These are phyloP conservation scores for Penicillium paxilli DNA, from an alignment of 495 filamentous ascomycete genomes.

Conservation along the genomic window DNA sequence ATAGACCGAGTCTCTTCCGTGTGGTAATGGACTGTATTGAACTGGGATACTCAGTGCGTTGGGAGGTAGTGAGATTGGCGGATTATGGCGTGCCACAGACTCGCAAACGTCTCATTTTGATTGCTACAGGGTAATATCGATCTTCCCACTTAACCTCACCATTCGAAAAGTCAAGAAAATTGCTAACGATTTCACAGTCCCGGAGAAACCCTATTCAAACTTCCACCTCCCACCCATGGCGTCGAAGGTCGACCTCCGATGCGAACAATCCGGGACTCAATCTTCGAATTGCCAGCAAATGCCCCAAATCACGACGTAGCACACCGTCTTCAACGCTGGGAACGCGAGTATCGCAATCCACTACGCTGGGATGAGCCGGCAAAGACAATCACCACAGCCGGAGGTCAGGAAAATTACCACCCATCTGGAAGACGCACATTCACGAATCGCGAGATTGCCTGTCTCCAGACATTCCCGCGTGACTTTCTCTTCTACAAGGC, in stretches of 20 bases:
- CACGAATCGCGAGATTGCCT: slow-evolving; percentile 72
- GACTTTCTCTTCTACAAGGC: slow-evolving; percentile 56
- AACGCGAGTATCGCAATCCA: slow-evolving; percentile 7
- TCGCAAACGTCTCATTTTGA: slow-evolving; percentile 67
- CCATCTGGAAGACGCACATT: slow-evolving; percentile 66
- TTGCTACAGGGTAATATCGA: slow-evolving; percentile 68
- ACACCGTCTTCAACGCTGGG: slow-evolving; percentile 18
- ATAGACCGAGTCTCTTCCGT: slow-evolving; percentile 54
- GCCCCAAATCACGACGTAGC: slow-evolving; percentile 49
- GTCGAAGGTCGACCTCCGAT: slow-evolving; percentile 30
- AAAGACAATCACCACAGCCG: slow-evolving; percentile 67
- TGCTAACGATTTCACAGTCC: slow-evolving; percentile 49
- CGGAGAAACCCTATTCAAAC: slow-evolving; percentile 70
- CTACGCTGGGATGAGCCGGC: slow-evolving; percentile 53
- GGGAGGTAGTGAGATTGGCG: slow-evolving; percentile 50
- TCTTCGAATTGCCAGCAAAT: slow-evolving; percentile 41
- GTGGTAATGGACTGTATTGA: slow-evolving; percentile 65
- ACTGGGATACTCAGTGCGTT: slow-evolving; percentile 69
- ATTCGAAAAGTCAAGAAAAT: no score
- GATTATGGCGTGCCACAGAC: slow-evolving; percentile 63
- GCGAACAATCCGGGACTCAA: slow-evolving; percentile 47
- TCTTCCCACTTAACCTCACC: background rate
- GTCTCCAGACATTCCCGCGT: slow-evolving; percentile 72
- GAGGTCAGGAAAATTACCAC: slow-evolving; percentile 67
- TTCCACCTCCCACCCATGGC: slow-evolving; percentile 67